Conservation (phyloP, 805 yeast genomes). For the Dipodascus geniculatus region DNA sequence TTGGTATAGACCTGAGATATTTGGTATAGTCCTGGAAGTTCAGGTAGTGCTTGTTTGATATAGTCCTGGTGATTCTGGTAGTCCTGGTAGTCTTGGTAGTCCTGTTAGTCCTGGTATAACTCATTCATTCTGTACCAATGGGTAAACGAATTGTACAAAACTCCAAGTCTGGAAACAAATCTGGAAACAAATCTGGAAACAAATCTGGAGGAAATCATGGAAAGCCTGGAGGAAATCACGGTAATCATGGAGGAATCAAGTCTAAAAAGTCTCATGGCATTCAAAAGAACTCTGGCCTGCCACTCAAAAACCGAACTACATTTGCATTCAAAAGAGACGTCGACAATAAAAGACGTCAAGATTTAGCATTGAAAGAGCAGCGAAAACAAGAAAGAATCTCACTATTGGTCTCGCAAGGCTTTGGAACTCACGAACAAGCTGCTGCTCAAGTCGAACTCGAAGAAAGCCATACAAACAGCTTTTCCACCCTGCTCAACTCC, state of each 20-base stretch:
- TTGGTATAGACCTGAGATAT: too few relatives aligned
- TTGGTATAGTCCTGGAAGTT: too few relatives aligned
- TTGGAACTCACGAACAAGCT: conserved; percentile 28
- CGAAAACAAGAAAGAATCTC: conserved; percentile 24
- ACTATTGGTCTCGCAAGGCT: conserved; percentile 24
- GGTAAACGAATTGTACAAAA: too few relatives aligned
- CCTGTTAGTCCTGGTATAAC: too few relatives aligned
- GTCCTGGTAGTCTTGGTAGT: too few relatives aligned
- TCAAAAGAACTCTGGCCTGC: conserved; percentile 88
- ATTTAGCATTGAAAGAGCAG: conserved; percentile 28
- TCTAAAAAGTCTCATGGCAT: conserved; percentile 94
- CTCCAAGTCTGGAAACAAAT: too few relatives aligned
- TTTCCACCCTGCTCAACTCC: conserved; percentile 79
- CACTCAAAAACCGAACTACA: conserved; percentile 72
- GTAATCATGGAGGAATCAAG: conserved; percentile 49
- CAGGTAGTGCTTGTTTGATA: too few relatives aligned
- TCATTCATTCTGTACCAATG: too few relatives aligned
- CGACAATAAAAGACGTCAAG: conserved; percentile 38
- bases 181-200: too few relatives aligned
- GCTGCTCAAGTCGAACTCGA: conserved; percentile 26
- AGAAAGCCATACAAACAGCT: conserved; percentile 33
- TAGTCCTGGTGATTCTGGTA: too few relatives aligned
- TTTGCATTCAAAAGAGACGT: conserved; percentile 19
- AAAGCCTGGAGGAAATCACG: conserved; percentile 23
- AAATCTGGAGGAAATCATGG: too few relatives aligned